A percentile compares a stretch with the other conserved stretches of the same genome.
phyloP scores from a whole-genome alignment of 2,329 filamentous ascomycete species.

The Sphaerulina musiva region DNA sequence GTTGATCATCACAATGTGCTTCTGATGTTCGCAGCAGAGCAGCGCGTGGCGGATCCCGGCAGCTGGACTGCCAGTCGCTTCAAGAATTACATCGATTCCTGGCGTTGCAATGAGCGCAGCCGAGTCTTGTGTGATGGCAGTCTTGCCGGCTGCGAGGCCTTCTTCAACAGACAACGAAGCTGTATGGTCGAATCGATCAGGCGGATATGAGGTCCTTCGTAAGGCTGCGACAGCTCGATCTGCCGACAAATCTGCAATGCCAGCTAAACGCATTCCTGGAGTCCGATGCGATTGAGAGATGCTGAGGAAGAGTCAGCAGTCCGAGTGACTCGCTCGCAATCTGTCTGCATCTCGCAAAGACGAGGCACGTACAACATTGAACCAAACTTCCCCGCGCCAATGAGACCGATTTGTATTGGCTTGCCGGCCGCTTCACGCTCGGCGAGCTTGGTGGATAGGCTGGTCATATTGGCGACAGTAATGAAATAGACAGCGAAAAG shows the following conservation, averaged over 20 bases:
- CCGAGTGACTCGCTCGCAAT: not conserved
- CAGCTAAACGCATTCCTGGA: conserved; percentile 39
- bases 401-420: conserved; percentile 40
- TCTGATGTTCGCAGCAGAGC: conserved; percentile 43
- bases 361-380: conserved; percentile 38
- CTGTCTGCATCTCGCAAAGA: not conserved
- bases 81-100: conserved; percentile 42
- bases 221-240: conserved; percentile 39
- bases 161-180: conserved; percentile 35
- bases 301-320: conserved; percentile 16
- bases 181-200: conserved; percentile 36
- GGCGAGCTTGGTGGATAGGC: conserved; percentile 39
- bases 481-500: not conserved
- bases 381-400: conserved; percentile 44
- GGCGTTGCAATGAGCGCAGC: conserved; percentile 39
- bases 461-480: conserved; percentile 31
- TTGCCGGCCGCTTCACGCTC: conserved; percentile 37
- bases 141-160: conserved; percentile 39
- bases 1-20: conserved; percentile 47
- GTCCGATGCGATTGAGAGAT: conserved; percentile 43
- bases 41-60: conserved; percentile 42
- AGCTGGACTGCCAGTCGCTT: conserved; percentile 41
- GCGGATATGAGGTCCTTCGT: conserved; percentile 38
- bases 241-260: conserved; percentile 40
- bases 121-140: conserved; percentile 41